Evolutionary conservation across 768 basidiomycete genomes (phyloP).

Genomic region (Boletus reticulatus): DNA sequence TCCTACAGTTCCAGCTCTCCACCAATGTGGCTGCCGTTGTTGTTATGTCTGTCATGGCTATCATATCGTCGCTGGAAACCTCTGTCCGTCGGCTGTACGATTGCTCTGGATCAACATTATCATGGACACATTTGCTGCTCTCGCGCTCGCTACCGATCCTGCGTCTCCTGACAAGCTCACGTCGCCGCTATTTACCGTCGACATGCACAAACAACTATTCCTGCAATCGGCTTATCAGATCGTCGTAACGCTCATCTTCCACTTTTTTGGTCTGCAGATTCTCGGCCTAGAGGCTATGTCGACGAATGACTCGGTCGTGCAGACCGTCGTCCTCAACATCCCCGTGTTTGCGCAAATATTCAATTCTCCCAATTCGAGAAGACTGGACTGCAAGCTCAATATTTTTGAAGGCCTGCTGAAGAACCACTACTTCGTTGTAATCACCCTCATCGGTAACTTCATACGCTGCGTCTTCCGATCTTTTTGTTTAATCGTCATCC

Average conservation of each 20-base stretch:
- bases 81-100: conserved; percentile 94
- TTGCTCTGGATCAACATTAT: conserved; percentile 98
- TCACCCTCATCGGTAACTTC: conserved; percentile 78
- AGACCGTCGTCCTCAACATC: conserved; percentile 94
- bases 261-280: conserved; percentile 77
- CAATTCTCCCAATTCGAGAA: conserved; percentile 90
- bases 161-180: conserved; percentile 85
- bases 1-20: conserved; percentile 93
- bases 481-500: conserved; percentile 29
- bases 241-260: conserved; percentile 78
- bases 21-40: conserved; percentile 95
- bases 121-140: conserved; percentile 98
- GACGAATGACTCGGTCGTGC: conserved; percentile 47
- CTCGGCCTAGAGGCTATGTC: conserved; percentile 49
- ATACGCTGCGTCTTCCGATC: neutral
- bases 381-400: conserved; percentile 83
- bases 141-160: conserved; percentile 96
- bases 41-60: conserved; percentile 88
- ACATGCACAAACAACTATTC: conserved; percentile 97
- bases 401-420: conserved; percentile 78
- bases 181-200: conserved; percentile 82
- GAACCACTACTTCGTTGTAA: conserved; percentile 82
- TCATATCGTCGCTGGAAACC: conserved; percentile 69
- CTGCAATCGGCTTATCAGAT: conserved; percentile 90
- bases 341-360: conserved; percentile 98